These are phyloP conservation scores for Tardiomyces blankii DNA, from an alignment of 1,139 yeast species.

Conservation along the genomic window DNA sequence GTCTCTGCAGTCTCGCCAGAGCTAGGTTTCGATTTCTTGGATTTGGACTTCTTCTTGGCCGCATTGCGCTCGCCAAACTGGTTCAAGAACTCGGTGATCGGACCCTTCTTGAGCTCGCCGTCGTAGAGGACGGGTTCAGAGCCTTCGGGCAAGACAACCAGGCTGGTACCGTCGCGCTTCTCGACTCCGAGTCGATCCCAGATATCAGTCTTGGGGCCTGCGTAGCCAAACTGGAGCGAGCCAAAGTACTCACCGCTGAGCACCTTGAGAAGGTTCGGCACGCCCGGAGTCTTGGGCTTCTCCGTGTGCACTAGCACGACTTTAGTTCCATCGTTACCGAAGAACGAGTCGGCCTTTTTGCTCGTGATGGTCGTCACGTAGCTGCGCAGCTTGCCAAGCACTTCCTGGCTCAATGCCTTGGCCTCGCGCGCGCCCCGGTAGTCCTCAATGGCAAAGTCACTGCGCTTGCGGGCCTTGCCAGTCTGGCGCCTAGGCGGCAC, in stretches of 20 bases:
- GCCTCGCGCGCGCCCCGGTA: conserved; percentile 62
- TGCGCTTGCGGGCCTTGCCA: conserved; percentile 52
- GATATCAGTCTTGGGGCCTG: conserved; percentile 17
- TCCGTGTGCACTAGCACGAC: conserved; percentile 20
- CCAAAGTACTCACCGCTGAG: conserved; percentile 63
- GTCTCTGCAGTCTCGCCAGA: no score
- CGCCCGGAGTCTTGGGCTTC: conserved; percentile 17
- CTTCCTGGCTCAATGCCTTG: conserved; percentile 46
- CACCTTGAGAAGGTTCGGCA: conserved; percentile 57
- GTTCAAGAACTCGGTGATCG: conserved; percentile 20
- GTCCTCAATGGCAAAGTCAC: conserved; percentile 48
- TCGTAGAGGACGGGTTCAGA: conserved; percentile 16
- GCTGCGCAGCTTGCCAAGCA: conserved; percentile 56
- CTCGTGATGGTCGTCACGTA: conserved; percentile 38
- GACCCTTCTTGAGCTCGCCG: conserved; percentile 24
- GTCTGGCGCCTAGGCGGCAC: conserved; percentile 43
- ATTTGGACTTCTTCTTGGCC: conserved; percentile 5
- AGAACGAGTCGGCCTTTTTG: conserved; percentile 10
- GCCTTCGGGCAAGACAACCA: conserved; percentile 20
- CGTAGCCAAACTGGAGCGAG: conserved; percentile 30
- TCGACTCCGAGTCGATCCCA: conserved; percentile 13
- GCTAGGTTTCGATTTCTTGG: conserved; percentile 5
- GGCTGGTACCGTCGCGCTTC: conserved; percentile 13
- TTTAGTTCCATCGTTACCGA: conserved; percentile 13
- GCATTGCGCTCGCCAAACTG: conserved; percentile 13